Base-by-base conservation (phyloP, 331 rosid genomes). In the Acacia concinna region DNA sequence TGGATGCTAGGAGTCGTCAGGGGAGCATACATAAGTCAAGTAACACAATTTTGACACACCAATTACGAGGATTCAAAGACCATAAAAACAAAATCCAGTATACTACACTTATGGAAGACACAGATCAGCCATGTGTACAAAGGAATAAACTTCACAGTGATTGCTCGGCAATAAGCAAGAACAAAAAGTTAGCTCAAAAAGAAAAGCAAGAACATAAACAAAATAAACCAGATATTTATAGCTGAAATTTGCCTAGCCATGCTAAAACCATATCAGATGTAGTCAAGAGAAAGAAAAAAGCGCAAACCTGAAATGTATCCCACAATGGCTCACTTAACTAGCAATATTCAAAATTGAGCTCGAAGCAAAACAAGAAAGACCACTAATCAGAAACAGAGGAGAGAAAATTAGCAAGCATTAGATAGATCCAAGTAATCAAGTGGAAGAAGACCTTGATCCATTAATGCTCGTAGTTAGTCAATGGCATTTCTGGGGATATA, bases 251-350 rank as follows among this genome's bases (percentile, higher is more conserved):
- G 68, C 47, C 23, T 2, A 80, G 23, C 9, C 38, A 77, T 32
- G 76, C 71, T 78, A 47, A 71, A 74, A 81, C 35, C 60, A 78
- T 67, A 84, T 81, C 78, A 31, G 71, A 81, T 49, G 27, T 63
- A 80, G 68, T 46, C 63, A 69, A 37, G n/a, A 69, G 70, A 63
- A 32, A 43, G 54, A 32, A 28, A 47, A 13, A 52, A 30, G 62
- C 78, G 84, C 85, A 32, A 81, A 94, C 98, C 97, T 89, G 86
- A 85, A 90, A 92, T 43, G 98, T 79, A 68, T 38, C 79, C 85
- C 78, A 87, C 87, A 92, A 34, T 60, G 94, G 92, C 68, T 86
- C 91, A 51, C 90, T n/a, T 93, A 73, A 89, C 98, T 90, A 86
- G 63, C 87, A 92, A 43, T 68, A 71, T 47, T 51, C 44, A 75